Percentiles rank a stretch among this genome's conserved stretches.
phyloP scores from a whole-genome alignment of 805 yeast species.

The Sugiyamaella americana region DNA sequence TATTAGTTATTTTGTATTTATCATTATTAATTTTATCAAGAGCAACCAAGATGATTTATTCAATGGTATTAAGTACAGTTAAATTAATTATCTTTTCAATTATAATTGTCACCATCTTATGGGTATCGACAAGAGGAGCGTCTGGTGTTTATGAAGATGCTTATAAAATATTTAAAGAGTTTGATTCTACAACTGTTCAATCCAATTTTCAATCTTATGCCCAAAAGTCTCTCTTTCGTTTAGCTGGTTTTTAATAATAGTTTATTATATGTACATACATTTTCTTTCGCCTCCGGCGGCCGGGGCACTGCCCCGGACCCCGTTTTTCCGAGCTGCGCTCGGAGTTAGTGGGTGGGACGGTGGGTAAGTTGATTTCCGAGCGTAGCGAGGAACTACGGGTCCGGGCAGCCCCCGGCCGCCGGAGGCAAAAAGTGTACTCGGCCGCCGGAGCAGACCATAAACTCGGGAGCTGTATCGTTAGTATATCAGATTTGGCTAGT shows the following conservation, averaged over 20 bases:
- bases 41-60: slow-evolving; percentile 21
- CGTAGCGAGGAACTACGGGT: too few species aligned
- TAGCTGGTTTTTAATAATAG: neutral
- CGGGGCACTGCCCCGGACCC: too few species aligned
- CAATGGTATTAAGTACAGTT: slow-evolving; percentile 18
- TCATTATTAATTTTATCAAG: slow-evolving; percentile 22
- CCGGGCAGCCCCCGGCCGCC: too few species aligned
- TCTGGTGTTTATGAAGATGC: neutral
- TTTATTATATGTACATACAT: too few species aligned
- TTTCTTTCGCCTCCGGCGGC: too few species aligned
- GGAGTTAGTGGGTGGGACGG: too few species aligned
- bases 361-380: too few species aligned
- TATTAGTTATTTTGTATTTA: slow-evolving; percentile 22
- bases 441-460: too few species aligned
- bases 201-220: neutral
- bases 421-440: too few species aligned
- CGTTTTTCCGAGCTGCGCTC: too few species aligned
- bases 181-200: neutral
- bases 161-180: neutral
- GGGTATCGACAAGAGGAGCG: slow-evolving; percentile 13
- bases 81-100: slow-evolving; percentile 13
- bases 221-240: neutral
- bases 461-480: too few species aligned
- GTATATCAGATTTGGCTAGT: too few species aligned
- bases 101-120: slow-evolving; percentile 8